These are phyloP conservation scores for Cryptococcus sp. DNA, from an alignment of 1,284 basidiomycete species.

Conservation along the genomic window DNA sequence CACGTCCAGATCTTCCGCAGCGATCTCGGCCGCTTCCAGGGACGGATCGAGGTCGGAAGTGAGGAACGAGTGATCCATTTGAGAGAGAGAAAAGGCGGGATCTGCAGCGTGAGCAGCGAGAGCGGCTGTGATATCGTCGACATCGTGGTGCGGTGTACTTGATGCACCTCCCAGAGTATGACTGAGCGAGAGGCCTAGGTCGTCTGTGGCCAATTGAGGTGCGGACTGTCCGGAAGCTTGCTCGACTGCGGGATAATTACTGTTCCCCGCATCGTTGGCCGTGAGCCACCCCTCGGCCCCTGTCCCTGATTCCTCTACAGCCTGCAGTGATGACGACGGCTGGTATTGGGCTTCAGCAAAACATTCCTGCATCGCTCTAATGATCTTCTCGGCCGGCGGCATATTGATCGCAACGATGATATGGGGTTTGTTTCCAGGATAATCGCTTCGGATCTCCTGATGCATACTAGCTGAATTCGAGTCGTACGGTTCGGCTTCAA, in stretches of 20 bases:
- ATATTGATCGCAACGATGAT: conserved; percentile 35
- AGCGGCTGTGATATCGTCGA: background rate
- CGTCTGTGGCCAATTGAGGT: background rate
- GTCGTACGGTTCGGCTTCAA: conserved; percentile 13
- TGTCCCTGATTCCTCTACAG: background rate
- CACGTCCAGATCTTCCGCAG: background rate
- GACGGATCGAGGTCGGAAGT: background rate
- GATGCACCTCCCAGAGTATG: background rate
- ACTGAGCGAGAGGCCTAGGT: background rate
- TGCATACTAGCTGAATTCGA: background rate
- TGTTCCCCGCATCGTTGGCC: background rate
- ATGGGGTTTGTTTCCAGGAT: conserved; percentile 30
- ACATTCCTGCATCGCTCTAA: conserved; percentile 25
- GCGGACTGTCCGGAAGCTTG: too few relatives aligned
- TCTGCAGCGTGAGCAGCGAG: background rate
- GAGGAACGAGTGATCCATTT: background rate
- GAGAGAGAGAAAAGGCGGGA: background rate
- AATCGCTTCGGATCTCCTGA: conserved; percentile 24
- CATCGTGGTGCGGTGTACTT: background rate
- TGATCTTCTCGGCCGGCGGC: conserved; percentile 27
- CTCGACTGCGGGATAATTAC: too few relatives aligned
- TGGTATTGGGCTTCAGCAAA: conserved; percentile 1
- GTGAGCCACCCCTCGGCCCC: background rate
- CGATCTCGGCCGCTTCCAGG: background rate
- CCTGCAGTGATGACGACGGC: background rate